These are phyloP conservation scores for Calonectria ilicicola DNA, from an alignment of 2,329 filamentous ascomycete species.

Conservation along the genomic window DNA sequence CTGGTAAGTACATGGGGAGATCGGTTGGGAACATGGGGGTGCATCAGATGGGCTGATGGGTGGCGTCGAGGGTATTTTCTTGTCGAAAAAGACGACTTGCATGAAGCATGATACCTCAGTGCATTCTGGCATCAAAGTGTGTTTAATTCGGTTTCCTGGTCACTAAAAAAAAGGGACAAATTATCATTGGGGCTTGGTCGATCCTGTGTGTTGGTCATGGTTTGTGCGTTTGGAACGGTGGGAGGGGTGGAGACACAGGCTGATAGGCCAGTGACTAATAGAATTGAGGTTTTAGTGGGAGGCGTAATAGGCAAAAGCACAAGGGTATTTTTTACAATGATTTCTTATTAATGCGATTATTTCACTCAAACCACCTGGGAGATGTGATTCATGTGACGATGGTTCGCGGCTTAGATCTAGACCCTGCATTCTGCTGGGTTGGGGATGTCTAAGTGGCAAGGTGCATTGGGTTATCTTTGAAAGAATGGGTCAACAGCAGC, in stretches of 20 bases:
- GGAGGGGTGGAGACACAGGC: conserved; percentile 12
- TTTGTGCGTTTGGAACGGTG: conserved; percentile 16
- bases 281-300: conserved; percentile 16
- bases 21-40: conserved; percentile 26
- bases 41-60: conserved; percentile 23
- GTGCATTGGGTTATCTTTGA: neutral
- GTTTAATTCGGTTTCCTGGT: conserved; percentile 37
- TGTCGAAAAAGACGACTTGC: conserved; percentile 34
- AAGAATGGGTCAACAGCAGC: neutral
- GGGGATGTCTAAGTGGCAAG: conserved; percentile 1
- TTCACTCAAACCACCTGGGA: conserved; percentile 10
- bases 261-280: conserved; percentile 29
- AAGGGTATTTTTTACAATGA: conserved; percentile 23
- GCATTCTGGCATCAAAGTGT: conserved; percentile 34
- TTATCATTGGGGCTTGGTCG: conserved; percentile 28
- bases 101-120: conserved; percentile 26
- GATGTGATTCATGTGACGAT: conserved; percentile 28
- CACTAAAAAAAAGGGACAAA: conserved; percentile 38
- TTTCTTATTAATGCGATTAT: neutral
- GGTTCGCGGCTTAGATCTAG: conserved; percentile 25
- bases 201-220: conserved; percentile 32
- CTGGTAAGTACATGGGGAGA: conserved; percentile 22
- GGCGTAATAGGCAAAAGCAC: conserved; percentile 26
- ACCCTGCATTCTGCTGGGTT: conserved; percentile 25
- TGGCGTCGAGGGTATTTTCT: conserved; percentile 27